Conservation (phyloP, 306 rosid species). For the Hippophae gyantsensis region DNA sequence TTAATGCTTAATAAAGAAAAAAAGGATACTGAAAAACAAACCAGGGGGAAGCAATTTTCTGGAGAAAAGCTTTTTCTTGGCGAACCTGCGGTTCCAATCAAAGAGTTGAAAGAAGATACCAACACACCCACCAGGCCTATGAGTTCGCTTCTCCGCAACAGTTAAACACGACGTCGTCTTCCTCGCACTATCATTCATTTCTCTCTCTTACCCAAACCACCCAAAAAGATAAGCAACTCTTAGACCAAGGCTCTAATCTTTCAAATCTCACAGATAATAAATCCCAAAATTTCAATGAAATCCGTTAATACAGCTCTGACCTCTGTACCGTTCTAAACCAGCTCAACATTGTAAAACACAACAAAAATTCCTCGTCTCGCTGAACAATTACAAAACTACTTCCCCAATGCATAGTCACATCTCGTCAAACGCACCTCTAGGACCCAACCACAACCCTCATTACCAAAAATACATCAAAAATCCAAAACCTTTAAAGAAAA, state of each 20-base stretch:
- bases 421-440: not conserved
- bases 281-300: constrained; percentile 11
- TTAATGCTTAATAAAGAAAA: not conserved
- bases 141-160: constrained; percentile 58
- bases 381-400: too few species aligned
- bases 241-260: not conserved
- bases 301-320: not conserved
- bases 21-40: constrained; percentile 10
- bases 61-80: constrained; percentile 80
- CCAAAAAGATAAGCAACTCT: not conserved
- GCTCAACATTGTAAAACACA: constrained; percentile 18
- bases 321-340: constrained; percentile 11
- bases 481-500: not conserved
- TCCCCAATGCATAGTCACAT: not conserved
- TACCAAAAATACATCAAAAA: not conserved
- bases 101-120: constrained; percentile 91
- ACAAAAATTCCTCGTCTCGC: constrained; percentile 8
- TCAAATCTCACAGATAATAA: constrained; percentile 1
- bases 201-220: constrained; percentile 12
- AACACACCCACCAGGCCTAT: constrained; percentile 65
- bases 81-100: constrained; percentile 76
- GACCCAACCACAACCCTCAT: not conserved
- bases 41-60: constrained; percentile 74
- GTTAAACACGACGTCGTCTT: constrained; percentile 46
- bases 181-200: constrained; percentile 54